phyloP scores from a whole-genome alignment of 129 eudicot species.

The Flaveria robusta region DNA sequence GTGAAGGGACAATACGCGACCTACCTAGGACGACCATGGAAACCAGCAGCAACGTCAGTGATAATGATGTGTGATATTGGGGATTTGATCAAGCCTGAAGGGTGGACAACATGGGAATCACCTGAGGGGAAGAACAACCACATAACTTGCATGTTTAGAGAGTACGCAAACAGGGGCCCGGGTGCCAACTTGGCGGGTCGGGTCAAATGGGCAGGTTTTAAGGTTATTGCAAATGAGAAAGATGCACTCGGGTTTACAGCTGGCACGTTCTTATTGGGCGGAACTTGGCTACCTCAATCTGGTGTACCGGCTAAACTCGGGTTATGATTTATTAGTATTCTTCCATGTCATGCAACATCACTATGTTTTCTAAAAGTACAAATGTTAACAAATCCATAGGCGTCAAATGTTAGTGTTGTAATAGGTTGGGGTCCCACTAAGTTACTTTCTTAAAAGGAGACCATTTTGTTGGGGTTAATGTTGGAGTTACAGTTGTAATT shows the following conservation, averaged over 20 bases:
- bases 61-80: conserved; percentile 48
- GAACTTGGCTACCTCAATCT: conserved; percentile 40
- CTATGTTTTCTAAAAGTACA: conserved; percentile 11
- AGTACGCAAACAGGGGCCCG: conserved; percentile 54
- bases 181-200: conserved; percentile 44
- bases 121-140: conserved; percentile 35
- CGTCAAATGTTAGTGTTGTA: conserved; percentile 30
- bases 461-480: conserved; percentile 14
- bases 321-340: conserved; percentile 23
- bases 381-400: conserved; percentile 12
- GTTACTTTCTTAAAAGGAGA: neutral
- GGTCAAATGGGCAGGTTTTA: conserved; percentile 42
- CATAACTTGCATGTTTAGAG: conserved; percentile 44
- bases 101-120: conserved; percentile 51
- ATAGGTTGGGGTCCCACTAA: conserved; percentile 14
- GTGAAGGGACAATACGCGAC: conserved; percentile 37
- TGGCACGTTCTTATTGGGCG: conserved; percentile 33
- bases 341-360: conserved; percentile 19
- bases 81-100: conserved; percentile 60
- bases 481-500: neutral
- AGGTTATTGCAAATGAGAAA: conserved; percentile 12
- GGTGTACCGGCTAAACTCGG: conserved; percentile 42
- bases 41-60: conserved; percentile 39
- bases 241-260: conserved; percentile 44
- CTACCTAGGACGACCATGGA: conserved; percentile 72